Evolutionary conservation across 73 alveolate species (phyloP).

Genomic region (Stentor coeruleus): DNA sequence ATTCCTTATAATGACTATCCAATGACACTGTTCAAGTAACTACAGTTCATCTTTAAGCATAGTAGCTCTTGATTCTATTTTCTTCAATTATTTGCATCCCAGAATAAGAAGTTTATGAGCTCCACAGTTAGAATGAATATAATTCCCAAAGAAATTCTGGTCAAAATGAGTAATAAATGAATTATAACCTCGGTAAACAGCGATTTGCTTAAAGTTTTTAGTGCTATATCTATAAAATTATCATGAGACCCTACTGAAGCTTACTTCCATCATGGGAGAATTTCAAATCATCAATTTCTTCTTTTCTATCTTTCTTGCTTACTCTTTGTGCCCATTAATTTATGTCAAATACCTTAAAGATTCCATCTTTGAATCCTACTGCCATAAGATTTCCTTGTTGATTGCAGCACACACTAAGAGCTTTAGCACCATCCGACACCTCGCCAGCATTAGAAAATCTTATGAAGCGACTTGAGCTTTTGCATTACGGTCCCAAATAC

Average conservation of each 20-base stretch:
- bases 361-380: conserved; percentile 95
- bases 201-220: conserved; percentile 36
- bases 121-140: conserved; percentile 86
- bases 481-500: conserved; percentile 57
- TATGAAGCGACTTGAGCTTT: conserved; percentile 35
- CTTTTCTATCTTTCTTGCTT: conserved; percentile 53
- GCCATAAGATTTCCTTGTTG: conserved; percentile 87
- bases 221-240: conserved; percentile 66
- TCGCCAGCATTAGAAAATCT: conserved; percentile 52
- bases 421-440: conserved; percentile 57
- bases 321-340: conserved; percentile 52
- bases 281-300: conserved; percentile 80
- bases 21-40: conserved; percentile 81
- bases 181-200: conserved; percentile 67
- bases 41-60: conserved; percentile 73
- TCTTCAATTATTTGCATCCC: conserved; percentile 58
- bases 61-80: conserved; percentile 76
- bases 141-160: conserved; percentile 71
- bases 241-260: conserved; percentile 90
- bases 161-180: conserved; percentile 87
- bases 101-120: conserved; percentile 90
- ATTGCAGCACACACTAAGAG: conserved; percentile 70
- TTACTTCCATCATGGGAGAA: conserved; percentile 92
- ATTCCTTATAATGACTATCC: conserved; percentile 97
- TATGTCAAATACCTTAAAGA: conserved; percentile 78